phyloP scores from a whole-genome alignment of 2,329 filamentous ascomycete species.

The Decorospora gaudefroyi region DNA sequence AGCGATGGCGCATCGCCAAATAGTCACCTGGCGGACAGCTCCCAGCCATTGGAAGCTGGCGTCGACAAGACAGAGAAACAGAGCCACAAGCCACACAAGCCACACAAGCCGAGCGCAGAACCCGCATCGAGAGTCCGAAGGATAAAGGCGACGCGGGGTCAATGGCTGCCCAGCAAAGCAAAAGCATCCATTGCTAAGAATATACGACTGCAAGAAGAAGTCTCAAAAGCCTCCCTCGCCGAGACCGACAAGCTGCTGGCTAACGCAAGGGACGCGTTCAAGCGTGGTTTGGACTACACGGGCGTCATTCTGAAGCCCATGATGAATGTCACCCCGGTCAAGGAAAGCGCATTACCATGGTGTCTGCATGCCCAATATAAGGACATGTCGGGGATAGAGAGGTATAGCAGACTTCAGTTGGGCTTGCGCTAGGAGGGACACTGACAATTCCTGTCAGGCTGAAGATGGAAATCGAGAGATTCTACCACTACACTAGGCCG shows the following conservation, averaged over 20 bases:
- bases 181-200: constrained; percentile 10
- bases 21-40: background rate
- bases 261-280: constrained; percentile 13
- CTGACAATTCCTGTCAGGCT: constrained; percentile 21
- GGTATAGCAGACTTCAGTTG: constrained; percentile 4
- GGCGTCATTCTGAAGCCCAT: constrained; percentile 26
- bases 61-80: no score
- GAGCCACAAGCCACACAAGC: background rate
- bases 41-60: no score
- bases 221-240: background rate
- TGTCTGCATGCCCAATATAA: constrained; percentile 2
- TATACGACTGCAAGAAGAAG: background rate
- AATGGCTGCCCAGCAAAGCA: background rate
- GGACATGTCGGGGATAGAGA: constrained; percentile 12
- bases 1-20: no score
- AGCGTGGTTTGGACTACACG: constrained; percentile 21
- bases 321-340: background rate
- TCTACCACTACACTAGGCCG: constrained; percentile 43
- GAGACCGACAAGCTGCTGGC: constrained; percentile 10
- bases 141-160: constrained; percentile 7
- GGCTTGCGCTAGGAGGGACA: background rate
- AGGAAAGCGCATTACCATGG: constrained; percentile 29
- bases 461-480: constrained; percentile 33
- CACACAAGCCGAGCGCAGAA: background rate
- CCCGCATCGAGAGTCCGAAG: background rate